Evolutionary conservation across 768 basidiomycete species (phyloP), one percentile per base, ranked within the genome.

Genomic region (Pisolithus marmoratus): DNA sequence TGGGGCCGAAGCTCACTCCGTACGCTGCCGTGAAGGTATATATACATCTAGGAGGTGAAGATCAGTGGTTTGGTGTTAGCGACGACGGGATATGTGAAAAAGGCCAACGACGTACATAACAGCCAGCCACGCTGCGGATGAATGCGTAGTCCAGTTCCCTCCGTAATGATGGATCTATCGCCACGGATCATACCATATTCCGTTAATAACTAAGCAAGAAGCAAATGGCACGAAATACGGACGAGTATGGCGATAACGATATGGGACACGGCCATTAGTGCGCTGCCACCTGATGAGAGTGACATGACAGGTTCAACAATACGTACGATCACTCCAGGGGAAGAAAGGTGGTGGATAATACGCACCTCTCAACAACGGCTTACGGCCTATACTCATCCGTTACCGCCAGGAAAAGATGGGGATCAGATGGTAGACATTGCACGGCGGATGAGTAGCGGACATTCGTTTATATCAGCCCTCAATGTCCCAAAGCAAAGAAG

Each of bases 11-110:
- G 29, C 84, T 87, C 37, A 84, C 68, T 1, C 89, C 90, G 61
- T 90, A 91, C 2, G 86, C 81, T 38, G 78, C 80, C 2, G 87
- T 91, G 69, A 90, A 91, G 0, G 75, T 61, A 65, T 90, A 92
- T 24, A 88, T 79, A 38, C 76, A 79, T 19, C 84, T 85, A 48
- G 41, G 31, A 38, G 41, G 49, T 12, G 46, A 37, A 15, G 14
- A 31, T 5, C 46, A 29, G 14, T 29, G 17, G 9, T 53, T 24
- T 41, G 36, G 23, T 11, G 20, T 22, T 27, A 44, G 36, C 11
- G 27, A 29, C 41, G 20, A 27, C 17, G 17, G 48, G 42, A 24
- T 8, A 47, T 26, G 4, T 36, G 23, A n/a, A 23, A 46, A 45
- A 3, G 42, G 36, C 41, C 3, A 51, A 34, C 17, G 60, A 64